Evolutionary conservation across 495 filamentous ascomycete genomes (phyloP), one percentile per base, ranked within the genome.

Genomic region (Xylaria cubensis): DNA sequence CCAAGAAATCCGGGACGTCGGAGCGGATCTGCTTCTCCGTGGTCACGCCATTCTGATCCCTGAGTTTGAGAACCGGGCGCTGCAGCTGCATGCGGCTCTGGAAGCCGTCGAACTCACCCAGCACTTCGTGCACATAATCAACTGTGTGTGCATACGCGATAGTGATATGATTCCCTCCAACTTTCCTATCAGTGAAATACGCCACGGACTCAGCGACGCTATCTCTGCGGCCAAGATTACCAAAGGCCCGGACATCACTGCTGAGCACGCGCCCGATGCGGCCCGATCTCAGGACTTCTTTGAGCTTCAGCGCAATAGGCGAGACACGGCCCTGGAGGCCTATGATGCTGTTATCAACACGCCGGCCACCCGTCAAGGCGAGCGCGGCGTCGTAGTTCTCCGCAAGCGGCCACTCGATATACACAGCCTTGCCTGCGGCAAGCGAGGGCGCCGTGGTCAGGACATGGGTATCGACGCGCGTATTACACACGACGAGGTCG

Each of bases 351-450:
- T 80, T 82, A 0, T 82, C 82, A 0, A 83, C 79, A 2, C 75
- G 76, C 7, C 78, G 61, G 29, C 77, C 74, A 1, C 81, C 84
- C 0, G 82, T 81, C 70, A 92, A 68, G 51, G 87, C 84, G 59
- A 81, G 68, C 0, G 82, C 84, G 13, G 81, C 75, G 26, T 70
- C 51, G 32, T 75, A 71, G 61, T 82, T 74, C 36, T 82, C 72
- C 0, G 81, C 83, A 0, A 88, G 77, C 15, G 86, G 86, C 90
- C 90, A 92, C 75, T 92, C 90, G 32, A 87, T 81, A 67, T 80
- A 91, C 15, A 87, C 86, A 42, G 82, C 78, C 74, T 91, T 91
- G n/a, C 88, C 87, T 0, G 87, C 87, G 21, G 77, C 67, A 10
- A 92, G 58, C 17, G 81, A 83, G 1, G 87, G 86, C 19, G 59